These are phyloP conservation scores for Neopestalotiopsis clavispora DNA, from an alignment of 2,329 filamentous ascomycete species.

Conservation along the genomic window DNA sequence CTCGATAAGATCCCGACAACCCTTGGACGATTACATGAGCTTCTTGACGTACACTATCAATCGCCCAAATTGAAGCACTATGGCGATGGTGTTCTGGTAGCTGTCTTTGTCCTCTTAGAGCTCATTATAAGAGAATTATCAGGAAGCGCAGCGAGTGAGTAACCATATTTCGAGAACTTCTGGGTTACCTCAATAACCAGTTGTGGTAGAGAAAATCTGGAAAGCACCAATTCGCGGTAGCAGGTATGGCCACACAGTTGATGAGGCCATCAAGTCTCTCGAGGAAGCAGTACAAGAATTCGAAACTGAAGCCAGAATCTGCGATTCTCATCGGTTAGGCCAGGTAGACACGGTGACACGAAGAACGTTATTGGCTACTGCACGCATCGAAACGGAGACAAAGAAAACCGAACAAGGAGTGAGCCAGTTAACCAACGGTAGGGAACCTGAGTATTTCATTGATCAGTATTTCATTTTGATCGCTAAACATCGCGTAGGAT, in stretches of 20 bases:
- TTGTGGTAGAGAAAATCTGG: slow-evolving; percentile 19
- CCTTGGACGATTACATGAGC: slow-evolving; percentile 15
- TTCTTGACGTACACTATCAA: slow-evolving; percentile 22
- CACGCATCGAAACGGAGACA: background rate
- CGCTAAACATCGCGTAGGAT: background rate
- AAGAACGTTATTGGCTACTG: background rate
- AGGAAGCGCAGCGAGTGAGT: slow-evolving; percentile 21
- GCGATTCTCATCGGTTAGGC: slow-evolving; percentile 21
- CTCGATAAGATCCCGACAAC: slow-evolving; percentile 22
- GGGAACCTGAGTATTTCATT: no score
- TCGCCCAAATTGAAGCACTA: slow-evolving; percentile 17
- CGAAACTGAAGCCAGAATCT: slow-evolving; percentile 19
- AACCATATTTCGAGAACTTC: background rate
- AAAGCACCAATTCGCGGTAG: slow-evolving; percentile 21
- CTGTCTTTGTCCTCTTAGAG: slow-evolving; percentile 23
- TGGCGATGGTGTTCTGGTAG: slow-evolving; percentile 22
- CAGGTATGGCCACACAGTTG: slow-evolving; percentile 20
- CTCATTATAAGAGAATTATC: slow-evolving; percentile 21
- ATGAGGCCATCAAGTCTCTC: slow-evolving; percentile 16
- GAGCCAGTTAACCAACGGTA: slow-evolving; percentile 10
- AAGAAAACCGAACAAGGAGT: background rate
- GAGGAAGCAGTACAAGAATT: slow-evolving; percentile 19
- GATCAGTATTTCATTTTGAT: background rate
- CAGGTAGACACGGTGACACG: slow-evolving; percentile 13
- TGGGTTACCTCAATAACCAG: background rate